Evolutionary conservation across 164 flowering plant genomes (phyloP).

Genomic region (Chloranthus sessilifolius): DNA sequence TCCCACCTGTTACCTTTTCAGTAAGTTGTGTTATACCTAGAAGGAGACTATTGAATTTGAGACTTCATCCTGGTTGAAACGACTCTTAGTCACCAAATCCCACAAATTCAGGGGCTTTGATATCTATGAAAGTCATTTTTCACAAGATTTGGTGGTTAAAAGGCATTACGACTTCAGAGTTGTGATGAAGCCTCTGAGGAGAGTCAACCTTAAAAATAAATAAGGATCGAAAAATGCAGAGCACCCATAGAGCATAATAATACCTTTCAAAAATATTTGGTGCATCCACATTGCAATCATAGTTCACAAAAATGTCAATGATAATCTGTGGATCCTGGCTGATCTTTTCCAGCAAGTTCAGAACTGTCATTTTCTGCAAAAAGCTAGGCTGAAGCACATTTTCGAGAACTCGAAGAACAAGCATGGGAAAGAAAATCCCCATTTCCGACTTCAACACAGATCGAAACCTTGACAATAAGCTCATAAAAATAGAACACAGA

Average conservation of each 20-base stretch:
- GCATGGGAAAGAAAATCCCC: slow-evolving; percentile 97
- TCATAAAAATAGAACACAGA: slow-evolving; percentile 77
- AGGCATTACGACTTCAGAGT: too few species aligned
- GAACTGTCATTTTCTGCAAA: slow-evolving; percentile 95
- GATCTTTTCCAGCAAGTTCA: slow-evolving; percentile 76
- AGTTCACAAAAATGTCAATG: slow-evolving; percentile 90
- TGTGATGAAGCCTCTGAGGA: too few species aligned
- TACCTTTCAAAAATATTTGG: slow-evolving; percentile 98
- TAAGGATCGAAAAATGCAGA: too few species aligned
- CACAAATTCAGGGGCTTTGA: too few species aligned
- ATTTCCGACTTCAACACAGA: slow-evolving; percentile 88
- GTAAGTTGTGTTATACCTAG: background rate
- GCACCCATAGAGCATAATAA: background rate
- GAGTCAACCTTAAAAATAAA: too few species aligned
- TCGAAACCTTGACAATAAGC: slow-evolving; percentile 70
- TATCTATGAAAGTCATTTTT: too few species aligned
- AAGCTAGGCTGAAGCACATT: slow-evolving; percentile 98
- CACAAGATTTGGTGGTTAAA: too few species aligned
- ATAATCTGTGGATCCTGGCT: slow-evolving; percentile 76
- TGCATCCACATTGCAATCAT: slow-evolving; percentile 94
- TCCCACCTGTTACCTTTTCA: too few species aligned
- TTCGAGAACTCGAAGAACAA: slow-evolving; percentile 91
- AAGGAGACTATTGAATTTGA: too few species aligned
- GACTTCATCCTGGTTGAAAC: too few species aligned
- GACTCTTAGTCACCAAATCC: too few species aligned